Conservation (phyloP, 2,329 filamentous ascomycete genomes). For the Hypoxylon sp. region DNA sequence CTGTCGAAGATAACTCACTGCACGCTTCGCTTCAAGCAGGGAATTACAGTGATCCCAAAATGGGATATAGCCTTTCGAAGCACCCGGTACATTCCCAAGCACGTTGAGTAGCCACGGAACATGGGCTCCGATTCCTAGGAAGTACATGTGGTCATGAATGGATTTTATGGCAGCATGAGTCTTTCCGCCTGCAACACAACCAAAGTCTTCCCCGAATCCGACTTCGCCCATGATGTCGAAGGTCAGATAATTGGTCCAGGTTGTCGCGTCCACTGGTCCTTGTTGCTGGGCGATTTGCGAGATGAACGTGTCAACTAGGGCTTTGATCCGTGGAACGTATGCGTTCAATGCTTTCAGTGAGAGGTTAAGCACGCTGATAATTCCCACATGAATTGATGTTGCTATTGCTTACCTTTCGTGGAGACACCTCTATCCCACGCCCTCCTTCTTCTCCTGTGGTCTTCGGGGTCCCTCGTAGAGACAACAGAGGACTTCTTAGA, state of each 20-base stretch:
- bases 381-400: neutral
- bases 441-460: conserved; percentile 45
- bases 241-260: conserved; percentile 47
- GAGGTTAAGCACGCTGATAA: neutral
- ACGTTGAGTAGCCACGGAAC: conserved; percentile 57
- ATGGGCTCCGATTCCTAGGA: conserved; percentile 53
- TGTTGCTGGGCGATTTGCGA: conserved; percentile 35
- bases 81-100: conserved; percentile 52
- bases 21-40: conserved; percentile 54
- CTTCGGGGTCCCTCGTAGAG: conserved; percentile 53
- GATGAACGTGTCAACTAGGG: conserved; percentile 40
- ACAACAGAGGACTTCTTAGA: conserved; percentile 57
- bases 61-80: conserved; percentile 48
- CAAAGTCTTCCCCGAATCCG: conserved; percentile 49
- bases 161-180: conserved; percentile 54
- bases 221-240: conserved; percentile 52
- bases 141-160: conserved; percentile 55
- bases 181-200: conserved; percentile 42
- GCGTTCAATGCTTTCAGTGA: conserved; percentile 39
- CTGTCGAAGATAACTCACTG: conserved; percentile 41
- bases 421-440: conserved; percentile 50
- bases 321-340: conserved; percentile 46
- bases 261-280: conserved; percentile 42
- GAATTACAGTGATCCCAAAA: conserved; percentile 53
- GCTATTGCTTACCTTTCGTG: conserved; percentile 42